Base-by-base conservation (phyloP, 2,329 filamentous ascomycete genomes). In the Rutstroemia sydowiana region DNA sequence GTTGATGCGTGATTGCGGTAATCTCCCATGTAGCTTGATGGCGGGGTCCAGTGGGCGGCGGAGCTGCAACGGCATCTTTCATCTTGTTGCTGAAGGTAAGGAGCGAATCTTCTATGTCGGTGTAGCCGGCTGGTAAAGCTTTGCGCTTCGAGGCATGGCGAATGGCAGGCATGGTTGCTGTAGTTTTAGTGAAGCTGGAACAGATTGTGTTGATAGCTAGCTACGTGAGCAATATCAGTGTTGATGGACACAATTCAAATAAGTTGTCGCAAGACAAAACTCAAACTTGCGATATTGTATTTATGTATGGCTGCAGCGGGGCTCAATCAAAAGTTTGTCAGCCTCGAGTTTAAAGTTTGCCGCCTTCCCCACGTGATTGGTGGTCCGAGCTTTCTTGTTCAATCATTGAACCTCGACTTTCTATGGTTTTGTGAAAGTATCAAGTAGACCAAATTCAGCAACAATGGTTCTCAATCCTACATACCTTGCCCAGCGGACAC, bases 11-110 rank as follows among this genome's bases (percentile, higher is more conserved):
- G 67, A 98, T 96, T 69, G 97, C 91, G 66, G 98, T 97, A 60
- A 98, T 90, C 55, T 93, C 92, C 93, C 93, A 98, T 58, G 91
- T 81, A 61, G 88, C 88, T 71, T 97, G 89, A 66, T 96, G 87
- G 68, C 91, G 91, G 2, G 80, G 79, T 0, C 81, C 87, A 77
- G 78, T 89, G 79, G 73, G 88, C 68, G 73, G 88, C 71, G 89
- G 85, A 44, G 90, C 86, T 70, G 95, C 95, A 68, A 96, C 90
- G 48, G 93, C 93, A 66, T 95, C 88, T 71, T 92, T 93, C 87
- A 95, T 92, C 75, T 91, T 90, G 76, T 91, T 92, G 64, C 78
- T 75, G 72, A 93, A 93, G 64, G 91, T 84, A 62, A 93, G 79
- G 39, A 93, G 82, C 61, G 89, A 88, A 66, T 90, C 85, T 69